Base-by-base conservation (phyloP, 306 rosid species). In the Corylus avellana region DNA sequence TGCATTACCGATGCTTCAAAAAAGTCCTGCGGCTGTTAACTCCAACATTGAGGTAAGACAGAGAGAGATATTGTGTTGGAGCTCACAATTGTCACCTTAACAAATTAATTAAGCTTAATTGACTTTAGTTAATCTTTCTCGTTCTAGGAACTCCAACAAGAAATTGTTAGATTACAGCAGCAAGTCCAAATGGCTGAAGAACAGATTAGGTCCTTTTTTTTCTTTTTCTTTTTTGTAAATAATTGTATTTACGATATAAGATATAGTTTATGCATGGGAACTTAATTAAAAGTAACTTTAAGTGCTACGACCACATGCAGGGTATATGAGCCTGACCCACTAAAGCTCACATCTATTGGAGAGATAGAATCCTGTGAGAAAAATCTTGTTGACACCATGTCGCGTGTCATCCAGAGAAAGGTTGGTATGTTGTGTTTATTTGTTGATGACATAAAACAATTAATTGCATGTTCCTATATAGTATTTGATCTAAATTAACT, bases 401-500 rank as follows among this genome's bases (percentile, higher is more conserved):
- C 97, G 8, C 87, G 88, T n/a, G 91, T 94, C 32, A 85, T 89
- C 70, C 92, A 91, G 18, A 91, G 92, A 82, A 94, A 94, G 97
- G 98, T 92, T 64, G 42, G 12, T n/a, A 37, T 4, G 48, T 6
- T 48, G 1, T 20, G 35, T 75, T 69, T 7, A 44, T 71, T 59
- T 12, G 32, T 59, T 59, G 4, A 4, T 0, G 13, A 14, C 29
- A 10, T 3, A 57, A 17, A 16, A 12, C 35, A 58, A 58, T 14
- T 22, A 5, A 20, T 58, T 56, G 25, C 25, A 22, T 22, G 37
- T 8, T 22, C 25, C 6, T 58, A 22, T 22, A 22, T 22, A 58
- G 8, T 11, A 22, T 22, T 64, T 37, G n/a, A 35, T 16, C 70
- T 64, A 7, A 64, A 32, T 32, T 32, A 32, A 16, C 48, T 42